A percentile compares a stretch with the other conserved stretches of the same genome.
Conservation (phyloP, 768 basidiomycete genomes). For the Psilocybe sp. region DNA sequence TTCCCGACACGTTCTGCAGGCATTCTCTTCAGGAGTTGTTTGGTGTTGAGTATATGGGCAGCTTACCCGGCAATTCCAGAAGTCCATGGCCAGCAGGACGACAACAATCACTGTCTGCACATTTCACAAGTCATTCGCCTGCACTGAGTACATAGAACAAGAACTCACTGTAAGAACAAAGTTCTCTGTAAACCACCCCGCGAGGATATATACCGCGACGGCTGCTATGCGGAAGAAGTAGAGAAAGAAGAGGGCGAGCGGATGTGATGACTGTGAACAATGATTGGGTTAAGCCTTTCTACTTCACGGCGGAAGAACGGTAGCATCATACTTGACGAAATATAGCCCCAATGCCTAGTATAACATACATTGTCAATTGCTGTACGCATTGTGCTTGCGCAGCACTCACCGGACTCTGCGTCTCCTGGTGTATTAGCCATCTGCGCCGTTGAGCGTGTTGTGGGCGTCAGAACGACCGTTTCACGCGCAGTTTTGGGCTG, state of each 20-base stretch:
- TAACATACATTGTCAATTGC: neutral
- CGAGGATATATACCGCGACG: conserved; percentile 91
- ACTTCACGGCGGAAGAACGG: neutral
- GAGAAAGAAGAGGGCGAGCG: conserved; percentile 80
- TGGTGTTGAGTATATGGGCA: neutral
- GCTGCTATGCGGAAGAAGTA: conserved; percentile 87
- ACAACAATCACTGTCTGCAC: conserved; percentile 82
- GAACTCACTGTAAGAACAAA: conserved; percentile 87
- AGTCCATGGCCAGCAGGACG: conserved; percentile 92
- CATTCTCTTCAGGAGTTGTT: neutral
- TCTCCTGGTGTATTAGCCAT: conserved; percentile 59
- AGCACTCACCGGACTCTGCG: conserved; percentile 69
- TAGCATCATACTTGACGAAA: conserved; percentile 60
- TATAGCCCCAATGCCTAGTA: conserved; percentile 66
- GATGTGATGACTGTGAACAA: conserved; percentile 68
- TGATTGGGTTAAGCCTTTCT: conserved; percentile 5
- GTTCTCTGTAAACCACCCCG: conserved; percentile 84
- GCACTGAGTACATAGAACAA: neutral
- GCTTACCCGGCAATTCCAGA: conserved; percentile 92
- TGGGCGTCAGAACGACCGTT: conserved; percentile 59
- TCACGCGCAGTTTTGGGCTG: conserved; percentile 26
- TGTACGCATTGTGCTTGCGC: neutral
- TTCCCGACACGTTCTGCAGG: conserved; percentile 83
- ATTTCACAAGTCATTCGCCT: neutral
- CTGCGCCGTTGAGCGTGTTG: conserved; percentile 34